A percentile compares a stretch with the other conserved stretches of the same genome.
Evolutionary conservation across 441 rosid species (phyloP).

Genomic region (Sinapis alba): DNA sequence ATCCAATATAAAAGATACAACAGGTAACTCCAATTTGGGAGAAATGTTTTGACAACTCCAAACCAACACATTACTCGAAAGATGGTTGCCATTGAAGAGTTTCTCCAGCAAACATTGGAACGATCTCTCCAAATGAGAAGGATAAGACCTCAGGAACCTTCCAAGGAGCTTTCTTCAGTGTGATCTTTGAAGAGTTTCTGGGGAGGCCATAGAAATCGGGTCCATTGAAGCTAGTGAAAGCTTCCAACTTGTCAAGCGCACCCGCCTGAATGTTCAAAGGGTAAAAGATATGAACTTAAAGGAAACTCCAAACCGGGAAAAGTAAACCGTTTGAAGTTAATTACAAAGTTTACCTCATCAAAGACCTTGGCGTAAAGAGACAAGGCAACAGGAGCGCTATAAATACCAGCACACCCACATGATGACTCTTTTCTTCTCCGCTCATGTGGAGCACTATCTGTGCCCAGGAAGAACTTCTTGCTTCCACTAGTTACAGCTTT

Average conservation of each 20-base stretch:
- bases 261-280: constrained; percentile 58
- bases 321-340: constrained; percentile 8
- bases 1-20: constrained; percentile 12
- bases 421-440: constrained; percentile 70
- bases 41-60: not conserved
- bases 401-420: constrained; percentile 94
- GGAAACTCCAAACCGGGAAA: not conserved
- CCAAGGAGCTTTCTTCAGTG: constrained; percentile 62
- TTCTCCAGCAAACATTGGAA: constrained; percentile 94
- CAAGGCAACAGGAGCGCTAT: constrained; percentile 81
- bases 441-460: constrained; percentile 98
- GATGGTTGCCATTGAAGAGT: constrained; percentile 73
- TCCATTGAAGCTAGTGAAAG: constrained; percentile 93
- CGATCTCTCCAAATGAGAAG: constrained; percentile 72
- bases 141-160: constrained; percentile 70
- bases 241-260: constrained; percentile 88
- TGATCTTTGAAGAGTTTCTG: constrained; percentile 73
- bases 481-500: constrained; percentile 94
- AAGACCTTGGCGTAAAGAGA: constrained; percentile 86
- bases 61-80: constrained; percentile 10
- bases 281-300: not conserved
- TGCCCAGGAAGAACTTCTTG: constrained; percentile 85
- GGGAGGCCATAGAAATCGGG: constrained; percentile 97
- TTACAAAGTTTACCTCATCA: constrained; percentile 65
- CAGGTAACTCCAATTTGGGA: not conserved